Conservation (phyloP, 495 filamentous ascomycete species). For the Opeltia flavorubescens region DNA sequence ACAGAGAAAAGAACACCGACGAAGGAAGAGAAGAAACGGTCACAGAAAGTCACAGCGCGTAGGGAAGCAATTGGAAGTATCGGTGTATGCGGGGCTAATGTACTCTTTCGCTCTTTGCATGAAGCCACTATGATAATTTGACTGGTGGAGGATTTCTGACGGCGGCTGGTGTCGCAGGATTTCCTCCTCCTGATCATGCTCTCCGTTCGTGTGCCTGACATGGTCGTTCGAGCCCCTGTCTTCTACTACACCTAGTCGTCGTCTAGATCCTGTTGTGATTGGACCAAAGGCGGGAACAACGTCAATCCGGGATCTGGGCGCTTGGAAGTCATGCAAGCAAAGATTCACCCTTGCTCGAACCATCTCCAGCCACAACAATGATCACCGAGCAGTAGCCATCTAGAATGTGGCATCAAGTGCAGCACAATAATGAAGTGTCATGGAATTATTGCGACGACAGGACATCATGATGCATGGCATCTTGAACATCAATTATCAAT, state of each 20-base stretch:
- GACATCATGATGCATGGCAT: too few species aligned
- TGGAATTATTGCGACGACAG: too few species aligned
- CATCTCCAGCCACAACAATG: too few species aligned
- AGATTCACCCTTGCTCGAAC: too few species aligned
- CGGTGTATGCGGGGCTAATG: background rate
- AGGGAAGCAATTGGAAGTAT: conserved; percentile 1
- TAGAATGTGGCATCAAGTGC: too few species aligned
- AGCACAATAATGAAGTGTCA: too few species aligned
- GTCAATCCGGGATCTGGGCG: background rate
- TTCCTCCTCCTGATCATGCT: background rate
- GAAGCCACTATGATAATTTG: background rate
- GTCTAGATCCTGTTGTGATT: too few species aligned
- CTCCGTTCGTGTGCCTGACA: background rate
- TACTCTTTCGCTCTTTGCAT: conserved; percentile 1
- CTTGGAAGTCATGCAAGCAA: too few species aligned
- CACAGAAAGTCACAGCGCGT: conserved; percentile 5
- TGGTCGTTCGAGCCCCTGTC: background rate
- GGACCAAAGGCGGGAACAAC: too few species aligned
- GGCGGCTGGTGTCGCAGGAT: conserved; percentile 1
- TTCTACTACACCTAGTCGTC: background rate
- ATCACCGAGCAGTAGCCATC: too few species aligned
- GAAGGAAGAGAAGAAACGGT: background rate
- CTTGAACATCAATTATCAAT: too few species aligned
- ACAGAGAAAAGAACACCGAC: background rate
- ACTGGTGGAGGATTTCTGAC: background rate